These are phyloP conservation scores for Vanderwaltozyma polyspora DNA, from an alignment of 805 yeast genomes.

Conservation along the genomic window DNA sequence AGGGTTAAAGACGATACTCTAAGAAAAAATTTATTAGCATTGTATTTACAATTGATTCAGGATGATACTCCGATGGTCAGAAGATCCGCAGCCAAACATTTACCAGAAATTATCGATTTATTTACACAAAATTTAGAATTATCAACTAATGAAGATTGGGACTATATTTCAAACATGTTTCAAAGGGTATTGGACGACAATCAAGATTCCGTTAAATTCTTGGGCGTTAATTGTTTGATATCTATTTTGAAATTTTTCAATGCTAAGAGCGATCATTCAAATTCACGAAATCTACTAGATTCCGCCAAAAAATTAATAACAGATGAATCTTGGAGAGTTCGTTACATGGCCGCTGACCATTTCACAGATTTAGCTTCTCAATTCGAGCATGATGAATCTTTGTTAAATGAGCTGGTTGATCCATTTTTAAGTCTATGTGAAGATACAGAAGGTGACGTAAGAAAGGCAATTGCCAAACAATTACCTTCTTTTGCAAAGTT, in stretches of 20 bases:
- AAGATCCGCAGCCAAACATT: conserved; percentile 82
- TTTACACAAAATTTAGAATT: conserved; percentile 38
- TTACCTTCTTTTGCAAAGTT: conserved; percentile 63
- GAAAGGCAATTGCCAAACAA: conserved; percentile 90
- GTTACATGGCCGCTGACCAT: conserved; percentile 96
- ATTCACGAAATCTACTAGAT: conserved; percentile 50
- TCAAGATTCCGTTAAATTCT: conserved; percentile 90
- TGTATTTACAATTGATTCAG: conserved; percentile 58
- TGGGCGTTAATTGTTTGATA: conserved; percentile 79
- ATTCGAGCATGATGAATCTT: conserved; percentile 46
- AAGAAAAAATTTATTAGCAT: conserved; percentile 51
- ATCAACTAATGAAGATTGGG: conserved; percentile 59
- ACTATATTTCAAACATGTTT: conserved; percentile 70
- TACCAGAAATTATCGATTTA: conserved; percentile 62
- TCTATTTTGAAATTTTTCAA: conserved; percentile 66
- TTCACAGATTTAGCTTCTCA: conserved; percentile 65
- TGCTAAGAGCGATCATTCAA: conserved; percentile 42
- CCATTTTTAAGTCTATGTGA: conserved; percentile 70
- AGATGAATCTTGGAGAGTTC: conserved; percentile 96
- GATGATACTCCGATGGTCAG: conserved; percentile 99
- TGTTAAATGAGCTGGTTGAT: conserved; percentile 37
- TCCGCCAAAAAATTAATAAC: conserved; percentile 61
- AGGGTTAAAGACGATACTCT: conserved; percentile 42
- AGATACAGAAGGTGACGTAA: conserved; percentile 93
- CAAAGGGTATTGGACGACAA: conserved; percentile 66